These are phyloP conservation scores for Tolypocladium nubicola DNA, from an alignment of 2,329 filamentous ascomycete genomes.

Conservation along the genomic window DNA sequence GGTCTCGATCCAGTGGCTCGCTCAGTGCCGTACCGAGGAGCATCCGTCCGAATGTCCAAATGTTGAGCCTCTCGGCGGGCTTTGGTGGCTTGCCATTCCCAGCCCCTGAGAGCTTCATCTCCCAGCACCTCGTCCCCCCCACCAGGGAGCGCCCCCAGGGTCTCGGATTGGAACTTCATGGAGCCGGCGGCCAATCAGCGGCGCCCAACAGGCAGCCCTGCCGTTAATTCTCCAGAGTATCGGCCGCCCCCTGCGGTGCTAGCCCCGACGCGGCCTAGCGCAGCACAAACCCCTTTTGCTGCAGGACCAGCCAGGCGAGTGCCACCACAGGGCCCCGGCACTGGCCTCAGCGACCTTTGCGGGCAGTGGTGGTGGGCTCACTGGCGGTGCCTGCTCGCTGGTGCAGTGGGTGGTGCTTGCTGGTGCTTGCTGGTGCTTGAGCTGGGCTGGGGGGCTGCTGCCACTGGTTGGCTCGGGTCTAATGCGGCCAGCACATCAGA, in stretches of 20 bases:
- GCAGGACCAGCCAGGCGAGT: constrained; percentile 6
- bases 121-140: background rate
- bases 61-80: background rate
- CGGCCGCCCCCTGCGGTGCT: constrained; percentile 8
- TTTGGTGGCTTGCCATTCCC: background rate
- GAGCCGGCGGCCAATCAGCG: constrained; percentile 11
- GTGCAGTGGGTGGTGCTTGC: background rate
- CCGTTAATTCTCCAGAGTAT: constrained; percentile 17
- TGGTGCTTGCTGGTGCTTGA: background rate
- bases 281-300: constrained; percentile 22
- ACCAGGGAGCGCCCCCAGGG: background rate
- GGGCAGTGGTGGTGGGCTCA: background rate
- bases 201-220: constrained; percentile 8
- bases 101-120: background rate
- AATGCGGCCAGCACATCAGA: constrained; percentile 8
- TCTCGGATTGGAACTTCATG: background rate
- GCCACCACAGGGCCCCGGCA: constrained; percentile 8
- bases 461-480: constrained; percentile 1
- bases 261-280: constrained; percentile 15
- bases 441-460: background rate
- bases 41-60: background rate
- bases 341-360: background rate
- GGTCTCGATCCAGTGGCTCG: background rate
- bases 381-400: background rate
- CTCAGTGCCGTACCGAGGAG: background rate